Percentiles rank a stretch among this genome's conserved stretches.
Conservation (phyloP, 2,329 filamentous ascomycete species). For the Nigrospora sphaerica region DNA sequence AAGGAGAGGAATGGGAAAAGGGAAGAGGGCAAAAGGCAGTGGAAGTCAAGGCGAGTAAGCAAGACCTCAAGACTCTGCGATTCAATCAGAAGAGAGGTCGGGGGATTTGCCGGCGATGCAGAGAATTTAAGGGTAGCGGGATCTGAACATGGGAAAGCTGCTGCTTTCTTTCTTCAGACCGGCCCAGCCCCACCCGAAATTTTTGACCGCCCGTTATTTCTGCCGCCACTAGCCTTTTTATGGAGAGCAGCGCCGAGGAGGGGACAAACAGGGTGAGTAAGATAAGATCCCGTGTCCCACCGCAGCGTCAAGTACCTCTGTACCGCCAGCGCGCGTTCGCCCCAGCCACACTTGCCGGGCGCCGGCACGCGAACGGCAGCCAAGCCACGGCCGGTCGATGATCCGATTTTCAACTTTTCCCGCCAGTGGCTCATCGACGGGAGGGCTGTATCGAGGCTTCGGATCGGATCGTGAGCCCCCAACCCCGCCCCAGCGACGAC, state of each 20-base stretch:
- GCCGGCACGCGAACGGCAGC: too few species aligned
- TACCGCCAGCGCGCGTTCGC: too few species aligned
- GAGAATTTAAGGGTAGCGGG: neutral
- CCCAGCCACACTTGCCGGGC: too few species aligned
- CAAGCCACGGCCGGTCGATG: too few species aligned
- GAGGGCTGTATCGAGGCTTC: too few species aligned
- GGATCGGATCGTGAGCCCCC: neutral
- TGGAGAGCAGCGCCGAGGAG: too few species aligned
- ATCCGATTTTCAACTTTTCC: too few species aligned
- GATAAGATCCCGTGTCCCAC: too few species aligned
- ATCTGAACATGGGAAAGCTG: neutral
- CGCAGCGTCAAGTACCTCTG: too few species aligned
- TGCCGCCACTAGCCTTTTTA: neutral
- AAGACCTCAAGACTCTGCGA: conserved; percentile 3
- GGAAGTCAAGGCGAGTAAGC: conserved; percentile 3
- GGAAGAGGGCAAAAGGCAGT: neutral
- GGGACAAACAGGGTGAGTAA: too few species aligned
- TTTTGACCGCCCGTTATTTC: conserved; percentile 8
- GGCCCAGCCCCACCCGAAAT: neutral
- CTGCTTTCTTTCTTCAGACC: neutral
- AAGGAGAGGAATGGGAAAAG: neutral
- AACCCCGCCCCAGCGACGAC: neutral
- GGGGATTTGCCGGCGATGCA: neutral
- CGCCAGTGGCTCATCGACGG: too few species aligned
- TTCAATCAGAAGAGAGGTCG: neutral